Evolutionary conservation across 2,329 filamentous ascomycete genomes (phyloP).

Genomic region (Chaetomiaceae sp.): DNA sequence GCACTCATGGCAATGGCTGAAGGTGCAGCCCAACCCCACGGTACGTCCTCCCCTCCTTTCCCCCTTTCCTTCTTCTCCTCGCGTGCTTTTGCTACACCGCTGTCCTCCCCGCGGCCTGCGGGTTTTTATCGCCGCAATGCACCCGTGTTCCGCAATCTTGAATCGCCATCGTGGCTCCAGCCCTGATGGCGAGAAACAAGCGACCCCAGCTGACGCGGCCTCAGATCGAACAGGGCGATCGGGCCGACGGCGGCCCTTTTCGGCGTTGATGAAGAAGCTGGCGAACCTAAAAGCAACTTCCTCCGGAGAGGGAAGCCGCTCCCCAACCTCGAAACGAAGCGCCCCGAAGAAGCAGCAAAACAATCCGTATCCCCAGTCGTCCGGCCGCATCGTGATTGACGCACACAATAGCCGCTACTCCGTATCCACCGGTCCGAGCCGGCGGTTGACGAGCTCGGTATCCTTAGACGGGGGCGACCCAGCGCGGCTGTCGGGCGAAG

Average conservation of each 20-base stretch:
- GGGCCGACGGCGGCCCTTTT: constrained; percentile 77
- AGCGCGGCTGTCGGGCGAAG: constrained; percentile 55
- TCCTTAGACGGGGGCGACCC: constrained; percentile 59
- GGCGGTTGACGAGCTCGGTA: constrained; percentile 42
- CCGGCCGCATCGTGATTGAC: constrained; percentile 49
- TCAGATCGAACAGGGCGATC: constrained; percentile 59
- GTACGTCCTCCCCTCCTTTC: constrained; percentile 21
- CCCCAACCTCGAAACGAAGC: constrained; percentile 39
- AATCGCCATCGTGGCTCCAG: constrained; percentile 9
- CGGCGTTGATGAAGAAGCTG: constrained; percentile 90
- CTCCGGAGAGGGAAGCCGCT: constrained; percentile 50
- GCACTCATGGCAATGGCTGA: constrained; percentile 29
- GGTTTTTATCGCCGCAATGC: not conserved
- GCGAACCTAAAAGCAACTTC: constrained; percentile 73
- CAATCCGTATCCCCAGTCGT: constrained; percentile 88
- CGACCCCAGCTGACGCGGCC: constrained; percentile 34
- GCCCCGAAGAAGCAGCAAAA: constrained; percentile 59
- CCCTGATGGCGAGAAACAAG: constrained; percentile 3
- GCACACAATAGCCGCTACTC: constrained; percentile 47
- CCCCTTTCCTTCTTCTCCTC: not conserved
- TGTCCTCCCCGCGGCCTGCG: not conserved
- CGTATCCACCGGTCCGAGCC: constrained; percentile 52
- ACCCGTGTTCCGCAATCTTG: not conserved
- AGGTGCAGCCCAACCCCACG: constrained; percentile 25
- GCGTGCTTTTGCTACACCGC: not conserved